These are phyloP conservation scores for Aspergillus carbonarius DNA, from an alignment of 2,329 filamentous ascomycete genomes.

Conservation along the genomic window DNA sequence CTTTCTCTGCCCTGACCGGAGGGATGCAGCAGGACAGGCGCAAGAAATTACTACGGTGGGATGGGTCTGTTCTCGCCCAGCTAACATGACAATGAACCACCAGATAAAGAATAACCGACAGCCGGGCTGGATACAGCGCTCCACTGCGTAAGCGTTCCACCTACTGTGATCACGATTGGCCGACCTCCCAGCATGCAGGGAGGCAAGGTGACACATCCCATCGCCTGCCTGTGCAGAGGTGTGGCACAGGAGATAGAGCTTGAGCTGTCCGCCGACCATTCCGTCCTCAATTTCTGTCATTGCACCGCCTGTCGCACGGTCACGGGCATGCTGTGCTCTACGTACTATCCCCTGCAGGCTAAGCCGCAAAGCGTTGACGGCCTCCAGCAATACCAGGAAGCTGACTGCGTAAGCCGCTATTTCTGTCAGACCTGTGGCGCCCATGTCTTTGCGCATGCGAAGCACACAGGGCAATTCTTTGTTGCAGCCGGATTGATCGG, in stretches of 20 bases:
- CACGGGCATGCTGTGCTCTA: constrained; percentile 49
- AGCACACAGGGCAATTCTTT: constrained; percentile 27
- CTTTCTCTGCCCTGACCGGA: background rate
- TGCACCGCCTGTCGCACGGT: constrained; percentile 52
- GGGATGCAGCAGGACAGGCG: background rate
- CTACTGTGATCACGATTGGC: background rate
- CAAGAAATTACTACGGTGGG: background rate
- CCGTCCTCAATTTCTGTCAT: constrained; percentile 48
- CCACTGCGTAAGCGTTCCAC: background rate
- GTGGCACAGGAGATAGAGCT: constrained; percentile 26
- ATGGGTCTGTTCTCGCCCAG: background rate
- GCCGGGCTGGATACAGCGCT: background rate
- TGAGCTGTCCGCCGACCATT: constrained; percentile 19
- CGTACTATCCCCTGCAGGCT: constrained; percentile 44
- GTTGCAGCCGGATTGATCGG: constrained; percentile 35
- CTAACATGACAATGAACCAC: background rate
- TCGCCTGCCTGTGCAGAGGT: constrained; percentile 33
- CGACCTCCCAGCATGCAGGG: background rate
- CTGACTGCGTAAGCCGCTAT: constrained; percentile 43
- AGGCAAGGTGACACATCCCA: constrained; percentile 13
- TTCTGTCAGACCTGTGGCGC: constrained; percentile 55
- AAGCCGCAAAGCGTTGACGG: constrained; percentile 33
- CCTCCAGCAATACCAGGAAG: constrained; percentile 47
- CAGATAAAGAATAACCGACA: background rate
- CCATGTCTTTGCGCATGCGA: constrained; percentile 38